These are phyloP conservation scores for Beauveria rudraprayagi DNA, from an alignment of 2,329 filamentous ascomycete genomes.

Conservation along the genomic window DNA sequence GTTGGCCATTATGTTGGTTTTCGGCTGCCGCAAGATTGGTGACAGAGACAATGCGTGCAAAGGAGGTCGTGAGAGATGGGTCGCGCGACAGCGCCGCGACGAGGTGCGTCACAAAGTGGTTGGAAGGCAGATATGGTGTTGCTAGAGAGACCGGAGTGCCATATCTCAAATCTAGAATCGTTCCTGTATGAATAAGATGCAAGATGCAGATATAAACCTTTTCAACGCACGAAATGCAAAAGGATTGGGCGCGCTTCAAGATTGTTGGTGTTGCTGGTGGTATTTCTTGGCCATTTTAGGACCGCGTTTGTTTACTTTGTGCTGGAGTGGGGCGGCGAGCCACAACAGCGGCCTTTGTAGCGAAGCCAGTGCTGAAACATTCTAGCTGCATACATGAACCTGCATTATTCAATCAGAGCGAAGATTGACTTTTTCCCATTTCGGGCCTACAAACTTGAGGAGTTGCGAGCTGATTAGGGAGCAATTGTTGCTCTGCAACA, in stretches of 20 bases:
- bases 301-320: slow-evolving; percentile 27
- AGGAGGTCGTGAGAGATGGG: not conserved
- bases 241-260: not conserved
- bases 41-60: not conserved
- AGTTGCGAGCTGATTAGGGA: too few relatives aligned
- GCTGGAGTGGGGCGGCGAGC: slow-evolving; percentile 12
- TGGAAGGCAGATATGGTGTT: not conserved
- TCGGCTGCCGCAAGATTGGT: not conserved
- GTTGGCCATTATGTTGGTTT: slow-evolving; percentile 25
- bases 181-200: not conserved
- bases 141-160: not conserved
- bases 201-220: slow-evolving; percentile 4
- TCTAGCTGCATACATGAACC: not conserved
- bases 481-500: too few relatives aligned
- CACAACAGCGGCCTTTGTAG: not conserved
- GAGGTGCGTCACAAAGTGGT: not conserved
- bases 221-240: not conserved
- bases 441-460: too few relatives aligned
- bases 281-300: slow-evolving; percentile 2
- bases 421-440: too few relatives aligned
- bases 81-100: not conserved
- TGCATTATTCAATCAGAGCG: not conserved
- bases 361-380: not conserved
- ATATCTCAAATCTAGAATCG: not conserved
- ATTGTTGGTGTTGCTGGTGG: slow-evolving; percentile 2